Percentiles rank a stretch among this genome's conserved stretches.
Evolutionary conservation across 257 asterid genomes (phyloP).

Genomic region (Gardenia jasminoides): DNA sequence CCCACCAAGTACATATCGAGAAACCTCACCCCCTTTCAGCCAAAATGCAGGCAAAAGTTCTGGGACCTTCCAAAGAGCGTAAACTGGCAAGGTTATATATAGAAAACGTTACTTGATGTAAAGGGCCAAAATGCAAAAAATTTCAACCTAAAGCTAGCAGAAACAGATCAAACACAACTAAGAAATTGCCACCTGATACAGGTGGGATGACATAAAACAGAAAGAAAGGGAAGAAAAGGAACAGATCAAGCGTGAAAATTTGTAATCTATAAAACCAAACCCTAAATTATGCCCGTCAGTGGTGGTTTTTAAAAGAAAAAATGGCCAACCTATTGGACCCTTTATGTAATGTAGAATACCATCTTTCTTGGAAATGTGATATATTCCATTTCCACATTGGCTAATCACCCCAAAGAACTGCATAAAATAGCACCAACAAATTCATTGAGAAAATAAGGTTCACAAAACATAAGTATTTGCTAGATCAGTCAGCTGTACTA

Average conservation of each 20-base stretch:
- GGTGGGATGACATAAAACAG: no score
- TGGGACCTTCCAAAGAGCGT: constrained; percentile 95
- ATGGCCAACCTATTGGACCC: not conserved
- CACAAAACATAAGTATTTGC: not conserved
- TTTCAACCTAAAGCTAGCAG: not conserved
- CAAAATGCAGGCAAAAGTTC: constrained; percentile 80
- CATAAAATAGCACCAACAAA: not conserved
- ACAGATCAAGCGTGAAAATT: not conserved
- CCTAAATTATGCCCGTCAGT: not conserved
- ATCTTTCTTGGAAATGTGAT: not conserved
- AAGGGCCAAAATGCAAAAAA: not conserved
- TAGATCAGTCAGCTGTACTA: not conserved
- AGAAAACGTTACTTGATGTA: constrained; percentile 4
- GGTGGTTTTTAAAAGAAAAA: not conserved
- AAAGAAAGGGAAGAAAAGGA: no score
- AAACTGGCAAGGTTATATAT: constrained; percentile 50
- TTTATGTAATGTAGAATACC: not conserved
- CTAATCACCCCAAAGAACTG: not conserved
- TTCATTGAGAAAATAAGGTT: not conserved
- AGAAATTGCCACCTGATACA: no score
- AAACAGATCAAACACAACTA: not conserved
- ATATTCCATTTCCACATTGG: not conserved
- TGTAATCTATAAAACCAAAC: not conserved
- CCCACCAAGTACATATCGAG: constrained; percentile 85
- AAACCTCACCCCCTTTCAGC: constrained; percentile 91